phyloP scores from a whole-genome alignment of 352 stramenopile genomes.

The Phytophthora tubulina region DNA sequence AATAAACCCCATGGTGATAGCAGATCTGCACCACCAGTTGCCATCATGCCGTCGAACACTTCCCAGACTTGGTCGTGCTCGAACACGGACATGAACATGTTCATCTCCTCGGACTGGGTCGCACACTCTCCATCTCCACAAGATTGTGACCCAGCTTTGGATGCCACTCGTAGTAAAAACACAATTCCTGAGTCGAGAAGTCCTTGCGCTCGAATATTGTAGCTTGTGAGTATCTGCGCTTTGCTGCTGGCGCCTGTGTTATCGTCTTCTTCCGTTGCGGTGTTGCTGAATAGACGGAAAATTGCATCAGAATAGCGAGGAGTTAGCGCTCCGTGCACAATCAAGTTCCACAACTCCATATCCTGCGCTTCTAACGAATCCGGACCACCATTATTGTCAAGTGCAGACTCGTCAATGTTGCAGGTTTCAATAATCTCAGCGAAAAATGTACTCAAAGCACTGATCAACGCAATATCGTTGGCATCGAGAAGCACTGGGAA shows the following conservation, averaged over 20 bases:
- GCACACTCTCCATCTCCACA: conserved; percentile 8
- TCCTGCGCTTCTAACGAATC: conserved; percentile 28
- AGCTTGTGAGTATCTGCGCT: conserved; percentile 69
- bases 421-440: conserved; percentile 68
- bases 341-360: conserved; percentile 59
- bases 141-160: conserved; percentile 54
- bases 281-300: conserved; percentile 60
- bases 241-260: conserved; percentile 28
- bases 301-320: conserved; percentile 44
- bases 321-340: conserved; percentile 56
- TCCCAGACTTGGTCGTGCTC: conserved; percentile 57
- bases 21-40: conserved; percentile 61
- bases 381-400: conserved; percentile 26
- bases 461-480: conserved; percentile 56
- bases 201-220: conserved; percentile 74
- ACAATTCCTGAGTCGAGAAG: conserved; percentile 73
- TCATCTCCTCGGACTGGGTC: conserved; percentile 35
- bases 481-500: conserved; percentile 53
- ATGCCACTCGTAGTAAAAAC: conserved; percentile 67
- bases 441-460: conserved; percentile 68
- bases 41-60: conserved; percentile 58
- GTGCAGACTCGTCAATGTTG: conserved; percentile 51
- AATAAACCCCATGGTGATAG: conserved; percentile 88
- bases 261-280: conserved; percentile 22
- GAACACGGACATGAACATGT: conserved; percentile 59